Evolutionary conservation across 148 eudicot genomes (phyloP).

Genomic region (Drosera capensis): DNA sequence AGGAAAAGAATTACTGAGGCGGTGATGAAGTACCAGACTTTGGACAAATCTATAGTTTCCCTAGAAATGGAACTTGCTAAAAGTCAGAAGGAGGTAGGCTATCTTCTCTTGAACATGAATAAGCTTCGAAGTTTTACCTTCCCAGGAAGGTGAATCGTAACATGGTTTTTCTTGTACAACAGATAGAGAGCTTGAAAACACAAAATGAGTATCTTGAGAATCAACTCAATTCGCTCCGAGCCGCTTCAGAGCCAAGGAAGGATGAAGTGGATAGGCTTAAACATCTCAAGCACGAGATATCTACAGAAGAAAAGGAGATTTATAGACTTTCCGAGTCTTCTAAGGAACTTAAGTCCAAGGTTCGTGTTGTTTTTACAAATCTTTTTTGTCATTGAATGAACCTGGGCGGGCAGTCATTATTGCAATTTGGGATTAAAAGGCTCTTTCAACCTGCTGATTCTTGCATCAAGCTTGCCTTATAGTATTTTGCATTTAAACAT

Average conservation of each 20-base stretch:
- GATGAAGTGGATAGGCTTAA: constrained; percentile 51
- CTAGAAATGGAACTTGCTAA: constrained; percentile 82
- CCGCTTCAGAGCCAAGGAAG: constrained; percentile 56
- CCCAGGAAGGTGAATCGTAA: too few relatives aligned
- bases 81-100: constrained; percentile 79
- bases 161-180: constrained; percentile 5
- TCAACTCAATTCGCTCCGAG: constrained; percentile 66
- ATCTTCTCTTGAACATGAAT: too few relatives aligned
- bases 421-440: too few relatives aligned
- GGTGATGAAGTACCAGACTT: constrained; percentile 39
- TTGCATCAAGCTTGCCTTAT: too few relatives aligned
- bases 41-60: constrained; percentile 39
- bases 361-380: too few relatives aligned
- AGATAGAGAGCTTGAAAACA: constrained; percentile 74
- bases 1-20: constrained; percentile 53
- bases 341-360: constrained; percentile 72
- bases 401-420: too few relatives aligned
- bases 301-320: constrained; percentile 69
- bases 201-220: constrained; percentile 49
- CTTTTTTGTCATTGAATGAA: too few relatives aligned
- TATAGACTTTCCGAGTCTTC: constrained; percentile 55
- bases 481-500: too few relatives aligned
- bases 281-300: constrained; percentile 37
- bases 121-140: too few relatives aligned
- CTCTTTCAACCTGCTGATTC: too few relatives aligned